Conservation (phyloP, 352 stramenopile genomes). For the Phytophthora ohioensis region DNA sequence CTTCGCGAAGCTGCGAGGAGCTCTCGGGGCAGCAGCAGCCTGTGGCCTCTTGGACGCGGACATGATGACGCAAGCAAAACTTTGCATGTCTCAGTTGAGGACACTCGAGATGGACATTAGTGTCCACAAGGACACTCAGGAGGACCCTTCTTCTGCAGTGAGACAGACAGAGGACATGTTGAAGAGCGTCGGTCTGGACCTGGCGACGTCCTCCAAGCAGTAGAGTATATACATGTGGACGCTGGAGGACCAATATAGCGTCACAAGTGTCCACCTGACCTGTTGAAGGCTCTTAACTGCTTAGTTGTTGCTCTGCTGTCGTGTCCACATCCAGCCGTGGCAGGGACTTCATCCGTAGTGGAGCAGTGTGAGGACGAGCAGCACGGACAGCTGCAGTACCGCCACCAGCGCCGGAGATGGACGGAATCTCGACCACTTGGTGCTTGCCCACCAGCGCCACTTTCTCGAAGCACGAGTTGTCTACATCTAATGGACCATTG, state of each 20-base stretch:
- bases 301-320: conserved; percentile 5
- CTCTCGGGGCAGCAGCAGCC: conserved; percentile 41
- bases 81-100: conserved; percentile 28
- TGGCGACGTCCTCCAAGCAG: conserved; percentile 10
- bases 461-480: conserved; percentile 52
- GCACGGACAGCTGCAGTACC: conserved; percentile 27
- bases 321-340: conserved; percentile 44
- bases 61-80: conserved; percentile 8
- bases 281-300: conserved; percentile 5
- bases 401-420: conserved; percentile 4
- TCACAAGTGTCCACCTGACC: background rate
- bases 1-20: conserved; percentile 59
- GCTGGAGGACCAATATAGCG: conserved; percentile 5
- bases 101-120: conserved; percentile 37
- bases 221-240: background rate
- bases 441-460: conserved; percentile 51
- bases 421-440: conserved; percentile 39
- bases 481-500: conserved; percentile 27
- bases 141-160: conserved; percentile 10
- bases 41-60: conserved; percentile 33
- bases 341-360: conserved; percentile 60
- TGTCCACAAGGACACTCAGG: conserved; percentile 10
- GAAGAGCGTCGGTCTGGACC: conserved; percentile 25
- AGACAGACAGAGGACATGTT: conserved; percentile 26
- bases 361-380: conserved; percentile 54